Evolutionary conservation across 2,329 filamentous ascomycete genomes (phyloP), one percentile per base, ranked within the genome.

Genomic region (Bisporella sp.): DNA sequence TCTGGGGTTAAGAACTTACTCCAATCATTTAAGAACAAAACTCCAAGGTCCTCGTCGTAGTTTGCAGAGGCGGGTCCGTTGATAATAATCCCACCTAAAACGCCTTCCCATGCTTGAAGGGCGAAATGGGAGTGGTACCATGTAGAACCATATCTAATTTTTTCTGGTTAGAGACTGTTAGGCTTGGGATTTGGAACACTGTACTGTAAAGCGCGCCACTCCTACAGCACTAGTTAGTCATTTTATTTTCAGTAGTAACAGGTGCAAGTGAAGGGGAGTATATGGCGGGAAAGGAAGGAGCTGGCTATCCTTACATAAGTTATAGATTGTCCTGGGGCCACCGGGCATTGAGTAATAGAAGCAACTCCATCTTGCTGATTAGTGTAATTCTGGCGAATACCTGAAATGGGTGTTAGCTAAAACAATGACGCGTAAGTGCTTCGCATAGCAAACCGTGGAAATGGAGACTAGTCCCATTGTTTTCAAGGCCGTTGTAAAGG

Each of bases 71-170:
- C 56, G 1, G 81, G 81, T 0, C 81, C 81, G 48, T 82, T 73
- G 58, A 84, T 79, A 32, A 83, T 66, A 28, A 86, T 76, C 2
- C 72, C 73, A 0, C 82, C 82, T 41, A 76, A 70, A 0, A 83
- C 66, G 1, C 41, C 41, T 11, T 43, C 41, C 21, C 21, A 21
- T 21, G 21, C 12, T 29, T 43, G 41, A 43, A 43, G 9, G 28
- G 9, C 21, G 8, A 43, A 43, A 21, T 43, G 41, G 28, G 41
- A 43, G 41, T 43, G 41, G 21, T 43, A 43, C 21, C 41, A 43
- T 11, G 9, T 43, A 11, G 8, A 21, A 21, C 21, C 21, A 21
- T 21, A 21, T 21, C 21, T 21, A 21, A 21, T 21, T 21, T 21
- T 21, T 21, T 21, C 21, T 21, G 21, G 3, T 21, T 21, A 21